Evolutionary conservation across 306 rosid species (phyloP).

Genomic region (Hylodesmum podocarpum): DNA sequence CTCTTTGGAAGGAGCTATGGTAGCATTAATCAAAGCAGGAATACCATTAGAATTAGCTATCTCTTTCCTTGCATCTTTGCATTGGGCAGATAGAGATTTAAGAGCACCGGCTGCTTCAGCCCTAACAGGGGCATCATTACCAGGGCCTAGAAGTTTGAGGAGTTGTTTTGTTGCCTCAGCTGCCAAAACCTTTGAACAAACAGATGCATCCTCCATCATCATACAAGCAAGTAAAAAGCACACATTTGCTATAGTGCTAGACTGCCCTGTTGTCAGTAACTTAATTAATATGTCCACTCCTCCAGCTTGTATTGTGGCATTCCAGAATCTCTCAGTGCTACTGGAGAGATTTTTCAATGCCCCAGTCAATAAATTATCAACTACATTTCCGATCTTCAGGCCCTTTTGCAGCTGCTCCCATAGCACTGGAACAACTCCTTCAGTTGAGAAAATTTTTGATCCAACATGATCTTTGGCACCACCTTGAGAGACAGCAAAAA

Average conservation of each 20-base stretch:
- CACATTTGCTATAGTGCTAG: constrained; percentile 82
- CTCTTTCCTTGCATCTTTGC: constrained; percentile 94
- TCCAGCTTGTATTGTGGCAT: constrained; percentile 82
- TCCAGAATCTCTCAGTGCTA: constrained; percentile 96
- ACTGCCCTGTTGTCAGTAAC: constrained; percentile 79
- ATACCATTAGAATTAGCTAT: constrained; percentile 88
- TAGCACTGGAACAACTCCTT: constrained; percentile 97
- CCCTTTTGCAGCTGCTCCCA: constrained; percentile 91
- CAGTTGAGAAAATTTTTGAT: constrained; percentile 94
- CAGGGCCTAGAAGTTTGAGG: constrained; percentile 87
- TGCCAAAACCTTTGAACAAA: constrained; percentile 79
- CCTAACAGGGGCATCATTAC: constrained; percentile 89
- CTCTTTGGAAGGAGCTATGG: constrained; percentile 99
- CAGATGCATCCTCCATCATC: constrained; percentile 92
- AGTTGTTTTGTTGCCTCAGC: constrained; percentile 82
- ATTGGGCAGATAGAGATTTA: constrained; percentile 83
- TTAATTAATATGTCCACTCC: constrained; percentile 88
- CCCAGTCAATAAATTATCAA: constrained; percentile 90
- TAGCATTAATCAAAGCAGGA: constrained; percentile 93
- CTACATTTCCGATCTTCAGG: constrained; percentile 71
- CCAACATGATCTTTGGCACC: constrained; percentile 95
- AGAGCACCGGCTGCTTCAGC: constrained; percentile 99
- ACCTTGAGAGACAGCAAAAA: constrained; percentile 93
- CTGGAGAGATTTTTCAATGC: constrained; percentile 89
- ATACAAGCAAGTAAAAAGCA: constrained; percentile 89